phyloP scores from a whole-genome alignment of 768 basidiomycete species.

The Sistotremastrum suecicum region DNA sequence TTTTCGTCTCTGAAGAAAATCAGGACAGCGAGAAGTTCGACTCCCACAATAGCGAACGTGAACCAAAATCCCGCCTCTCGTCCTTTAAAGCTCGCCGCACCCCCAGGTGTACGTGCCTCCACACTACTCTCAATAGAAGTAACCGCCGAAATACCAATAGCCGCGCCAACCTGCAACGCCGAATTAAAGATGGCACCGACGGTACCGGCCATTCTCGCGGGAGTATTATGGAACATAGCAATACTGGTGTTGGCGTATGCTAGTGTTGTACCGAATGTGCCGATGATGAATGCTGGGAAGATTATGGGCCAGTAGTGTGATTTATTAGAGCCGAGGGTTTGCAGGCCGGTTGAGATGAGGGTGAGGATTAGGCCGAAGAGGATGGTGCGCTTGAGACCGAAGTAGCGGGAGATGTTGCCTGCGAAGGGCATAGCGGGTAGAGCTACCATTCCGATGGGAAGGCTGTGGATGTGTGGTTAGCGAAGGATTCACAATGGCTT shows the following conservation, averaged over 20 bases:
- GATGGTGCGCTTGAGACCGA: conserved; percentile 29
- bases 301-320: conserved; percentile 31
- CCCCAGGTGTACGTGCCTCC: conserved; percentile 17
- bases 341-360: conserved; percentile 24
- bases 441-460: conserved; percentile 23
- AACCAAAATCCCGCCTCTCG: conserved; percentile 29
- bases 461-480: conserved; percentile 2
- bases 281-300: conserved; percentile 37
- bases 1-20: conserved; percentile 14
- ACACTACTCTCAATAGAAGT: conserved; percentile 34
- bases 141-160: conserved; percentile 34
- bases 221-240: conserved; percentile 34
- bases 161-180: conserved; percentile 37
- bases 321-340: conserved; percentile 26
- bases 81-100: conserved; percentile 21
- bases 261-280: conserved; percentile 31
- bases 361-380: conserved; percentile 25
- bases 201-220: conserved; percentile 34
- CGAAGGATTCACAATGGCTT: no score
- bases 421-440: conserved; percentile 22
- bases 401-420: conserved; percentile 16
- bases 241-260: conserved; percentile 36
- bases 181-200: conserved; percentile 43
- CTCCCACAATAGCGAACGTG: conserved; percentile 20
- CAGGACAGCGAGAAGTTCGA: conserved; percentile 19